Conservation (phyloP, 2,329 filamentous ascomycete genomes). For the Fusarium sterilihyphosum region DNA sequence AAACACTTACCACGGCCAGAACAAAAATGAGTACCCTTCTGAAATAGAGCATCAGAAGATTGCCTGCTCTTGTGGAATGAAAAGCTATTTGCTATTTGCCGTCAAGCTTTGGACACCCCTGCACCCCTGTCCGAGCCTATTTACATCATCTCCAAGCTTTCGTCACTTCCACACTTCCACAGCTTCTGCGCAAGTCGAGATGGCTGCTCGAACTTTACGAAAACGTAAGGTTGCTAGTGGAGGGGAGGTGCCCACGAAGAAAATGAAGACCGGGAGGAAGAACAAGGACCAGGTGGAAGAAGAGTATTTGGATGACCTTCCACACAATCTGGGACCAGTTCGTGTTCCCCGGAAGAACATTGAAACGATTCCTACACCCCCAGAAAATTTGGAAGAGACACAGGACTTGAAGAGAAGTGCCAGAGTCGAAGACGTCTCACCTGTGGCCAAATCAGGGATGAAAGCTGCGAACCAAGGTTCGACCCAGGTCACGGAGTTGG, state of each 20-base stretch:
- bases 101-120: not conserved
- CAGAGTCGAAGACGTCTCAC: constrained; percentile 2
- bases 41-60: too few species aligned
- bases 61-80: constrained; percentile 3
- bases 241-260: constrained; percentile 1
- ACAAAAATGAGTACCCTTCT: not conserved
- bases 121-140: not conserved
- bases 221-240: constrained; percentile 10
- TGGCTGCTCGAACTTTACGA: constrained; percentile 26
- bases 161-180: not conserved
- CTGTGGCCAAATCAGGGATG: not conserved
- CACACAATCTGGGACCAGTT: constrained; percentile 33
- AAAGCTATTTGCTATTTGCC: not conserved
- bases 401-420: not conserved
- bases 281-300: not conserved
- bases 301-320: constrained; percentile 19
- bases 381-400: not conserved
- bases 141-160: not conserved
- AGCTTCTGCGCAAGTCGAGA: not conserved
- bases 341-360: constrained; percentile 1
- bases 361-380: not conserved
- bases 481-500: not conserved
- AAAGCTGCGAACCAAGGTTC: not conserved
- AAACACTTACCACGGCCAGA: not conserved
- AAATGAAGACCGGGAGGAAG: constrained; percentile 5